Evolutionary conservation across 306 rosid genomes (phyloP).

Genomic region (Vigna mungo): DNA sequence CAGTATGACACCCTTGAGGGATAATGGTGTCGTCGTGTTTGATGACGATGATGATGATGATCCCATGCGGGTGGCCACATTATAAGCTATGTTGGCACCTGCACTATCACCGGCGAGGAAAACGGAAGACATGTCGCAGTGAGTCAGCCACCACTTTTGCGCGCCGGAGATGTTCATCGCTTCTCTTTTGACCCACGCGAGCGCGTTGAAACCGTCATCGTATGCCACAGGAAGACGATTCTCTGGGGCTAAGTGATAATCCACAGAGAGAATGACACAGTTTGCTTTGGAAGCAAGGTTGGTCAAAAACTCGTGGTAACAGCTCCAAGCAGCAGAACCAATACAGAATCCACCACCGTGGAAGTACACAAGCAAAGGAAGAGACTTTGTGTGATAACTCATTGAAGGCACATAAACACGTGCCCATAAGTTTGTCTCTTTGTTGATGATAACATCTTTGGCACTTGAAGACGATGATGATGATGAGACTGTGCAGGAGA

Average conservation of each 20-base stretch:
- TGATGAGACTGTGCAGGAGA: constrained; percentile 49
- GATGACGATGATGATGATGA: constrained; percentile 24
- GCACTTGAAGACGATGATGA: constrained; percentile 31
- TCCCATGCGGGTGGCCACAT: constrained; percentile 57
- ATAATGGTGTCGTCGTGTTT: constrained; percentile 41
- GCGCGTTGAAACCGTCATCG: constrained; percentile 69
- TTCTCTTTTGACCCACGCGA: constrained; percentile 80
- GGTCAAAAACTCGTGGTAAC: constrained; percentile 81
- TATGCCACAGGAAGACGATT: constrained; percentile 75
- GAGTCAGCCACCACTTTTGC: constrained; percentile 77
- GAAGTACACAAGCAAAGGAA: constrained; percentile 77
- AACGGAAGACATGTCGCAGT: constrained; percentile 55
- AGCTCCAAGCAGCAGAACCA: constrained; percentile 89
- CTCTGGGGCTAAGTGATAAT: constrained; percentile 82
- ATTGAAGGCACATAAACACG: constrained; percentile 61
- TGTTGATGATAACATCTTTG: constrained; percentile 69
- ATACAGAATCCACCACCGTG: constrained; percentile 97
- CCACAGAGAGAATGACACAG: constrained; percentile 68
- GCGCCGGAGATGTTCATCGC: constrained; percentile 42
- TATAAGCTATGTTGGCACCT: constrained; percentile 89
- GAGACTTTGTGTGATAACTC: constrained; percentile 43
- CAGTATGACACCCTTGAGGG: constrained; percentile 66
- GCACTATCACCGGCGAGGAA: constrained; percentile 88
- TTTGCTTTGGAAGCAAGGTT: constrained; percentile 63
- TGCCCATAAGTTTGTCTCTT: constrained; percentile 64